A percentile compares a stretch with the other conserved stretches of the same genome.
phyloP scores from a whole-genome alignment of 371 early-diverging fungal genomes.

The Mucor racemosus region DNA sequence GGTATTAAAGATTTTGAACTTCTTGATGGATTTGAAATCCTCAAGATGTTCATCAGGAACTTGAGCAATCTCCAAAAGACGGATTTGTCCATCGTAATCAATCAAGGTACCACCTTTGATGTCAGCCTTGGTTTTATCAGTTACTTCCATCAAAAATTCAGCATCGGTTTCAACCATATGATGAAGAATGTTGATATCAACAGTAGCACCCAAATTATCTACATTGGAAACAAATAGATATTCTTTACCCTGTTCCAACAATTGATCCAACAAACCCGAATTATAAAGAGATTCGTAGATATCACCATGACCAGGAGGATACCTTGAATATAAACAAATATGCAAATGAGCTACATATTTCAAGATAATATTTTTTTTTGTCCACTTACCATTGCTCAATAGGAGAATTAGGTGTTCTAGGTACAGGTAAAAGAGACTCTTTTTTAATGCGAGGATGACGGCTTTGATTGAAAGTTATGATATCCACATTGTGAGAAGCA shows the following conservation, averaged over 20 bases:
- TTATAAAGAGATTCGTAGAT: constrained; percentile 93
- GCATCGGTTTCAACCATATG: constrained; percentile 89
- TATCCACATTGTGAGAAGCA: constrained; percentile 84
- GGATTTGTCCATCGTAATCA: constrained; percentile 95
- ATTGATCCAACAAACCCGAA: constrained; percentile 95
- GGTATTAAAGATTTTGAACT: constrained; percentile 99
- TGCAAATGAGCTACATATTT: not conserved
- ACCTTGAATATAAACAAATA: constrained; percentile 55
- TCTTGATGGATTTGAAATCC: constrained; percentile 99
- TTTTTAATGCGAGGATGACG: constrained; percentile 96
- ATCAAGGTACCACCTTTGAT: constrained; percentile 99
- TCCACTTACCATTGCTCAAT: constrained; percentile 56
- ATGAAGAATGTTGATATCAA: constrained; percentile 93
- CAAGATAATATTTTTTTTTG: not conserved
- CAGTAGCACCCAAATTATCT: constrained; percentile 99
- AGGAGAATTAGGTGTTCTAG: constrained; percentile 63
- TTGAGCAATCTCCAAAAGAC: constrained; percentile 99
- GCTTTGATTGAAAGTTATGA: constrained; percentile 98
- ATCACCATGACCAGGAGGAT: constrained; percentile 99
- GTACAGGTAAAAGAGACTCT: constrained; percentile 94
- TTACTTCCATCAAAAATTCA: constrained; percentile 99
- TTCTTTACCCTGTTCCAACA: constrained; percentile 97
- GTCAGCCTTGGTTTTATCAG: constrained; percentile 99
- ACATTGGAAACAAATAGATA: constrained; percentile 99
- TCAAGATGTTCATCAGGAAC: constrained; percentile 96